phyloP scores from a whole-genome alignment of 768 basidiomycete species.

The Mycena sanguinolenta region DNA sequence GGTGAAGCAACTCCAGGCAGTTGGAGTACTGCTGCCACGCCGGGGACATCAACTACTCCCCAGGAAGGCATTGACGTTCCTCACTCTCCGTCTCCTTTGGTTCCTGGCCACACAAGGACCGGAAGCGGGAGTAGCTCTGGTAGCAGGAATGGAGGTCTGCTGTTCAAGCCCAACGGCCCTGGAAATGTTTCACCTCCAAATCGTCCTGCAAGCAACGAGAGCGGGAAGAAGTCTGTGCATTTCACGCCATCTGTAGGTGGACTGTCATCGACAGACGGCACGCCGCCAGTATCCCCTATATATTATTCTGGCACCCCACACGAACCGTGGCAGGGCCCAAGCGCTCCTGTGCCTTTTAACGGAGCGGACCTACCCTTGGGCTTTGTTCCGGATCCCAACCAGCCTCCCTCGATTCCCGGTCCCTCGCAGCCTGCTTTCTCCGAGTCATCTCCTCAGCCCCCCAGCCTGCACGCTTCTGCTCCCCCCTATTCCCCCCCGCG shows the following conservation, averaged over 20 bases:
- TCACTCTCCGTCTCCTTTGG: conserved; percentile 35
- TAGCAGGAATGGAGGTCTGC: conserved; percentile 36
- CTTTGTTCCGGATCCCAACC: conserved; percentile 36
- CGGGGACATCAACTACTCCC: conserved; percentile 33
- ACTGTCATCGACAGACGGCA: conserved; percentile 19
- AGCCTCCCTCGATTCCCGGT: conserved; percentile 19
- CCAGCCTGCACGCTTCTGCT: conserved; percentile 32
- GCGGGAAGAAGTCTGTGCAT: conserved; percentile 58
- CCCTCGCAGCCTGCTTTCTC: conserved; percentile 11
- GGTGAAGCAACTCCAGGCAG: conserved; percentile 72
- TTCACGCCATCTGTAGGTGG: conserved; percentile 63
- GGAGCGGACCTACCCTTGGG: conserved; percentile 34
- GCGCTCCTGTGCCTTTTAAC: not conserved
- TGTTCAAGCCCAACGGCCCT: conserved; percentile 30
- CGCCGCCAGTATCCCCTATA: conserved; percentile 33
- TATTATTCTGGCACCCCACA: conserved; percentile 26
- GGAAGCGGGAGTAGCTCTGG: conserved; percentile 47
- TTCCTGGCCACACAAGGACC: conserved; percentile 42
- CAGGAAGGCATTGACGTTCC: conserved; percentile 33
- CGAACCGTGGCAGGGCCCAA: conserved; percentile 14
- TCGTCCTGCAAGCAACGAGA: conserved; percentile 49
- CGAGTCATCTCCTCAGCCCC: conserved; percentile 16
- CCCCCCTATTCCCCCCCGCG: conserved; percentile 30
- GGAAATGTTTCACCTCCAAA: conserved; percentile 17
- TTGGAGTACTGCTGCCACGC: conserved; percentile 38